Evolutionary conservation across 2,329 filamentous ascomycete species (phyloP), one percentile per base, ranked within the genome.

Genomic region (Aureobasidium sp.): DNA sequence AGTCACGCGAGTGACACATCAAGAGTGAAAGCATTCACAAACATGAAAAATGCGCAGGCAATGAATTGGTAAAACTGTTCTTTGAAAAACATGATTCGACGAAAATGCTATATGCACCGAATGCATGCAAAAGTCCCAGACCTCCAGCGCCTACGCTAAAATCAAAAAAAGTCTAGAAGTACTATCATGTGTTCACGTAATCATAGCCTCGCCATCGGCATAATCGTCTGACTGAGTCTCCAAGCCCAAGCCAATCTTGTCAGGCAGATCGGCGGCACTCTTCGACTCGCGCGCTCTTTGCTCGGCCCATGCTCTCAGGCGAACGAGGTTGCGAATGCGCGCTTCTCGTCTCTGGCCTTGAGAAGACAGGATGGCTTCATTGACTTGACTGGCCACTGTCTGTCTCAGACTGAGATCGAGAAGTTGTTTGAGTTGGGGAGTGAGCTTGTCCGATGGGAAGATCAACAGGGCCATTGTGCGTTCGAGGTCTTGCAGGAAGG

Each of bases 381-480:
- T 99, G 60, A 99, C 94, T 67, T 83, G 83, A 64, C 87, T 86
- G 5, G 94, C 94, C n/a, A 97, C 91, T 47, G 87, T 84, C 67
- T 87, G 85, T 64, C 94, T 86, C 48, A 97, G 81, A 52, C 85
- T 82, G 2, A 92, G 89, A 67, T 96, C 83, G 19, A 99, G 78
- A 31, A 99, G 79, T 50, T 85, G 84, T 40, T 87, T 85, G 35
- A 97, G 79, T 53, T 89, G 85, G 2, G 89, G 86, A 48, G 89
- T 85, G 40, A 97, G 81, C 58, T 85, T 87, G 59, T 94, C 89
- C n/a, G 85, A 82, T 0, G 90, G 86, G 68, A 97, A 96, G 47
- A 99, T 88, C 42, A 99, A 80, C 44, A 99, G 81, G 0, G 91
- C 88, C 87, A 99, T 96, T 0, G 94, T 97, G 71, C 87, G 85